Conservation (phyloP, 306 rosid species). For the Cicer judaicum region DNA sequence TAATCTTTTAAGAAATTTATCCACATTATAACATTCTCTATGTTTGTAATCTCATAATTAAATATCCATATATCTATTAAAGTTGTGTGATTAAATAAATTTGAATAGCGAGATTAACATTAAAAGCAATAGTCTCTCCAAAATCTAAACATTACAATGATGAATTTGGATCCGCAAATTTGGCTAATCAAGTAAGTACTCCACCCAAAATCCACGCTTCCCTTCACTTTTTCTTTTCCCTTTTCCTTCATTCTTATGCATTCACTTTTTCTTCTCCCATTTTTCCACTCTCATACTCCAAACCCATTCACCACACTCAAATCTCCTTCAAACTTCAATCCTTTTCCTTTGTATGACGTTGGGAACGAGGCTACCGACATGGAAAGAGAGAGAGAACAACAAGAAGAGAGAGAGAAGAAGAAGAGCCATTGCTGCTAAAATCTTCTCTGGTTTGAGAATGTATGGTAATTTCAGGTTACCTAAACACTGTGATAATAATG, state of each 20-base stretch:
- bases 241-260: not conserved
- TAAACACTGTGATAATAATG: slow-evolving; percentile 95
- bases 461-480: slow-evolving; percentile 90
- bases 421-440: slow-evolving; percentile 92
- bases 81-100: too few species aligned
- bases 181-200: slow-evolving; percentile 42
- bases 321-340: slow-evolving; percentile 10
- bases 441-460: slow-evolving; percentile 89
- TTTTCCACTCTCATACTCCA: slow-evolving; percentile 21
- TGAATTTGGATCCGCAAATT: slow-evolving; percentile 51
- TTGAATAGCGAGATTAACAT: too few species aligned
- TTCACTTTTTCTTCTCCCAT: not conserved
- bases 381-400: slow-evolving; percentile 99
- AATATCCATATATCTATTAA: too few species aligned
- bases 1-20: too few species aligned
- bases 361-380: slow-evolving; percentile 82
- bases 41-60: too few species aligned
- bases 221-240: not conserved
- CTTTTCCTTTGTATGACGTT: slow-evolving; percentile 59
- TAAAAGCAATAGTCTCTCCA: too few species aligned
- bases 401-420: slow-evolving; percentile 91
- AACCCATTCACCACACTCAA: slow-evolving; percentile 2
- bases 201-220: slow-evolving; percentile 35
- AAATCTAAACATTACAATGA: slow-evolving; percentile 7
- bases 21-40: too few species aligned